Base-by-base conservation (phyloP, 2,329 filamentous ascomycete genomes). In the Aspergillus clavatus region DNA sequence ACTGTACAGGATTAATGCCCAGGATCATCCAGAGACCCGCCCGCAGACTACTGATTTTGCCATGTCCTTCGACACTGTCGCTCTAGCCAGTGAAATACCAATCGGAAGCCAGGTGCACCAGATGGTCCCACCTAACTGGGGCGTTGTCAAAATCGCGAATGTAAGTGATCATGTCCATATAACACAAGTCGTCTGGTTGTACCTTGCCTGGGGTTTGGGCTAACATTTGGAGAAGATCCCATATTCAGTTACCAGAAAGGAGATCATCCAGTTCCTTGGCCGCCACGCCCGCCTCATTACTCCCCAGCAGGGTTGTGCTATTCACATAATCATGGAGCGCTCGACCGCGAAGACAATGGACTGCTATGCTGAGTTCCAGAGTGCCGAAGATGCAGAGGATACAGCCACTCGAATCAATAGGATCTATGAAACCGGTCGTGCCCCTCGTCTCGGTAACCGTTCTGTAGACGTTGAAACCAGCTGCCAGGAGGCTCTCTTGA, bases 311-410 rank as follows among this genome's bases (percentile, higher is more conserved):
- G 75, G 72, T 22, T 71, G 65, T 35, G 65, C 74, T 0, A 65
- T 78, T n/a, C 77, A 79, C 52, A 76, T 80, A 50, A 74, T 79
- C 46, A 79, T 79, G 76, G 77, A 80, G 50, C 73, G 76, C 18
- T 70, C 72, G 18, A 77, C 75, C n/a, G 75, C 73, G 14, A 79
- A 79, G 63, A 79, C 76, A 1, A 75, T 75, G 69, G 75, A 78
- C 42, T 74, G 69, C 47, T 80, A 68, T 51, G 66, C 77, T 29
- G 76, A 80, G 44, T 68, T 78, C 27, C 42, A 54, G 3, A 62
- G 57, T 4, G 29, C 42, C 1, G 45, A 47, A 7, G 70, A 73
- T 51, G 76, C 76, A 0, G 43, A 61, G 12, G 57, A 60, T 10
- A 58, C 68, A 3, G 60, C 71, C 7, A 52, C 60, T 8, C 66